Evolutionary conservation across 306 rosid species (phyloP), one percentile per base, ranked within the genome.

Genomic region (Vigna trinervia): DNA sequence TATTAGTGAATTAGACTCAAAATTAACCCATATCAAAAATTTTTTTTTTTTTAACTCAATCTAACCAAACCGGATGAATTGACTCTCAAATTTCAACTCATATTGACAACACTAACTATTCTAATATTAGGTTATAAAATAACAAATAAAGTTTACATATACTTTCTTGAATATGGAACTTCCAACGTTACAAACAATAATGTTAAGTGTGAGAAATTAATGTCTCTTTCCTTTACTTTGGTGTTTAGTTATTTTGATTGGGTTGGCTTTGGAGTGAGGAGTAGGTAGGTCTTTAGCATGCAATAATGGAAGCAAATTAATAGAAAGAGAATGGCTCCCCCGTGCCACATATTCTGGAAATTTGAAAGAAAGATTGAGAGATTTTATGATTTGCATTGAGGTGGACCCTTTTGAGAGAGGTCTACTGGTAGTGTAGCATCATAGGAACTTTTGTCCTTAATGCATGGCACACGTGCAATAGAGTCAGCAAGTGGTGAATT

Each of bases 381-480:
- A 69, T 66, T 59, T 13, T 3, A 58, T 23, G 39, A 47, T 48
- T 66, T 81, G 69, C 59, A 74, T n/a, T 1, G 17, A 36, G 61
- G 75, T 83, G 84, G 90, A 82, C 62, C 87, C 84, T 20, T 11
- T 62, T 7, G n/a, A 8, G 52, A 11, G 52, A 23, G 88, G 83
- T 74, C 53, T 74, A 69, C 20, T 3, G 52, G 13, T 6, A 54
- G 26, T 36, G 81, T 83, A 76, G 71, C 71, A 72, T 76, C 57
- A 74, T 74, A 36, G 79, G 69, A 72, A 34, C 54, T 80, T 67
- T 82, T 84, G 81, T 81, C 83, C 80, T 84, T 77, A 59, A 74
- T 81, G 60, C 90, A 86, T 82, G 85, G 75, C 91, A 88, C 93
- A 86, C 93, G 93, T 88, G 90, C 91, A 62, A 4, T 65, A 84